Conservation (phyloP, 495 filamentous ascomycete species). For the Chaetomidium leptoderma region DNA sequence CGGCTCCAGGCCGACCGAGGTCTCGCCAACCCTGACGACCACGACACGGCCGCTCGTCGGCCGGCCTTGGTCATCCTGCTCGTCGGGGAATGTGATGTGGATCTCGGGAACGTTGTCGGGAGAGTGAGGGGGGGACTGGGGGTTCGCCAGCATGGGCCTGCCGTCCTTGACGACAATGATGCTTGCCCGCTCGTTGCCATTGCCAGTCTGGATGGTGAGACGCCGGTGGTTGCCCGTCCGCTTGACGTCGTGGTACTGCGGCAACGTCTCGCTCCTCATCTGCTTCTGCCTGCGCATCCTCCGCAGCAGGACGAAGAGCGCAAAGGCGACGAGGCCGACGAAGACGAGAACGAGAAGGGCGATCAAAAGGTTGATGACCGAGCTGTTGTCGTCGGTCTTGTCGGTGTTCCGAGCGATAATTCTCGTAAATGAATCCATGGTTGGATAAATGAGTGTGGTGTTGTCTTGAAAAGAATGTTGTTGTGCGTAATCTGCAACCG, state of each 20-base stretch:
- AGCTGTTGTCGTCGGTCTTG: slow-evolving; percentile 40
- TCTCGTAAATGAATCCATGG: slow-evolving; percentile 47
- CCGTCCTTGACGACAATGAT: slow-evolving; percentile 67
- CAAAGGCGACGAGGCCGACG: slow-evolving; percentile 60
- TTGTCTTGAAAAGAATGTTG: slow-evolving; percentile 10
- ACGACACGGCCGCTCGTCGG: slow-evolving; percentile 81
- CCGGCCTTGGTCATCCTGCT: slow-evolving; percentile 83
- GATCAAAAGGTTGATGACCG: slow-evolving; percentile 69
- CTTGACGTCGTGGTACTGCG: slow-evolving; percentile 50
- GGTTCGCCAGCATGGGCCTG: slow-evolving; percentile 68
- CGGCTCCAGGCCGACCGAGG: slow-evolving; percentile 82
- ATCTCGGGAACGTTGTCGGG: slow-evolving; percentile 86
- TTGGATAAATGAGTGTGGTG: slow-evolving; percentile 23
- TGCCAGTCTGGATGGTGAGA: slow-evolving; percentile 51
- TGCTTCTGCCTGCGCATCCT: slow-evolving; percentile 43
- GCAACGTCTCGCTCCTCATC: slow-evolving; percentile 54
- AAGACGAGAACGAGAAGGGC: slow-evolving; percentile 72
- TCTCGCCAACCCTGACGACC: slow-evolving; percentile 88
- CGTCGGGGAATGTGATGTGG: slow-evolving; percentile 96
- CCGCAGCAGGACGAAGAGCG: slow-evolving; percentile 65
- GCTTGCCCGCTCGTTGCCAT: slow-evolving; percentile 70
- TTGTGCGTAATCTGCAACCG: not conserved
- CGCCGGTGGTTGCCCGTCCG: slow-evolving; percentile 40
- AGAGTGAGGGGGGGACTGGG: slow-evolving; percentile 68
- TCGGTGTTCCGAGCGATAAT: slow-evolving; percentile 52